Evolutionary conservation across 768 basidiomycete species (phyloP).

Genomic region (Macrocybe gigantea): DNA sequence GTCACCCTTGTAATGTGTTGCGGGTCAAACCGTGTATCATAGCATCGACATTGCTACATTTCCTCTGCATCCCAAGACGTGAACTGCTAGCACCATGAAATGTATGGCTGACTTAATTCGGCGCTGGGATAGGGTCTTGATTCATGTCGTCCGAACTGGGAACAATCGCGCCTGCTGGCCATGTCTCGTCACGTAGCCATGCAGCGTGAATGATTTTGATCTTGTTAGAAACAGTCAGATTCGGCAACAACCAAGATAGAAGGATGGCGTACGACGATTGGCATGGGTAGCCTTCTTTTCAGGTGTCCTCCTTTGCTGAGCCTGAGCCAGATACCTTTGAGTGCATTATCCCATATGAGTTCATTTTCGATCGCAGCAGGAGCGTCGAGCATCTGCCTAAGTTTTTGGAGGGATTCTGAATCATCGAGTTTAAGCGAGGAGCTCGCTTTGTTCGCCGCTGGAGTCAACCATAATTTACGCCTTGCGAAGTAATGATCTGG

Average conservation of each 20-base stretch:
- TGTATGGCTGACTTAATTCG: too few species aligned
- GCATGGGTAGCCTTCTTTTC: slow-evolving; percentile 57
- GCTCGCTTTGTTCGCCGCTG: slow-evolving; percentile 11
- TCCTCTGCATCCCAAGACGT: too few species aligned
- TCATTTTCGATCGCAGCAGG: slow-evolving; percentile 46
- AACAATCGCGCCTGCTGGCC: slow-evolving; percentile 59
- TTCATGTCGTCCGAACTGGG: slow-evolving; percentile 55
- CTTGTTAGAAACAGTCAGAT: slow-evolving; percentile 26
- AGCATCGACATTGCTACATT: too few species aligned
- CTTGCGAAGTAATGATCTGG: slow-evolving; percentile 59
- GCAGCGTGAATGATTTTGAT: slow-evolving; percentile 68
- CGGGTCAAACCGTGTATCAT: too few species aligned
- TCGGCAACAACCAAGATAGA: slow-evolving; percentile 11
- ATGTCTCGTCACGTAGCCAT: slow-evolving; percentile 73
- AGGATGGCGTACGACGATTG: slow-evolving; percentile 47
- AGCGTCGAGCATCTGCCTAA: slow-evolving; percentile 43
- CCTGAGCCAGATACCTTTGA: slow-evolving; percentile 60
- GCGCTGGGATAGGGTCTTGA: too few species aligned
- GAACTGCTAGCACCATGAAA: too few species aligned
- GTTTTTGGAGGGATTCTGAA: slow-evolving; percentile 31
- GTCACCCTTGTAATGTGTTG: too few species aligned
- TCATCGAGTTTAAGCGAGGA: slow-evolving; percentile 19
- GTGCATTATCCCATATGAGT: slow-evolving; percentile 47
- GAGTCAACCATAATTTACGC: slow-evolving; percentile 54
- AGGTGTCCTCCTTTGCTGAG: slow-evolving; percentile 54